Base-by-base conservation (phyloP, 2,329 filamentous ascomycete genomes). In the Fusarium sambucinum region DNA sequence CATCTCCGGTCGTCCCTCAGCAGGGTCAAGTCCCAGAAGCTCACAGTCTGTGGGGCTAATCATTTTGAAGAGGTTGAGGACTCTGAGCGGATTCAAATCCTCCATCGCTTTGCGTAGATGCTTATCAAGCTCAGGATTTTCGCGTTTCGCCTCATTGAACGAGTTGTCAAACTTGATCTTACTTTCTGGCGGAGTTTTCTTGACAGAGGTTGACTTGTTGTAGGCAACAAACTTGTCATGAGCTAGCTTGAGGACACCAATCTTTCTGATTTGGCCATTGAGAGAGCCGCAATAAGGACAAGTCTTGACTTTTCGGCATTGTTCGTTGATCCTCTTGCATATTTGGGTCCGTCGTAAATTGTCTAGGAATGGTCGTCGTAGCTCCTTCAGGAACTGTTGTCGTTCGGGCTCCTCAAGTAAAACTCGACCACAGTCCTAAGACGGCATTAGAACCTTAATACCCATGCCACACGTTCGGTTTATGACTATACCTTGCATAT, bases 41-140 rank as follows among this genome's bases (percentile, higher is more conserved):
- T 98, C 94, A 77, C 95, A 97, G 77, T 99, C 96, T 10, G 88
- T 87, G 4, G 92, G 87, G 14, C 89, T 90, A 57, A 99, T 93
- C 75, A 91, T 89, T 78, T 94, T 94, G 83, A 99, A 97, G 32
- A 99, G 86, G 72, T 97, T 97, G 57, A 98, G 82, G 1, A 97
- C 93, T 61, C 92, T 86, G 25, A 98, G 83, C 1, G 96, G 94
- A 72, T 97, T 97, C 74, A 99, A 82, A 77, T 99, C 96, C 74
- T 99, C 96, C 81, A 96, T 92, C 1, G 94, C 96, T 77, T 96
- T 97, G 73, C 92, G 92, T 53, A 96, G 81, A 78, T 98, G 93
- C 74, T 96, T 96, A 47, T 98, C 94, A 69, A 98, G 80, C 63
- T 98, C 96, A 1, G 89, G 84, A 63, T 94, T 93, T 57, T 88